Evolutionary conservation across 2,329 filamentous ascomycete genomes (phyloP).

Genomic region (Clarireedia hainanense): DNA sequence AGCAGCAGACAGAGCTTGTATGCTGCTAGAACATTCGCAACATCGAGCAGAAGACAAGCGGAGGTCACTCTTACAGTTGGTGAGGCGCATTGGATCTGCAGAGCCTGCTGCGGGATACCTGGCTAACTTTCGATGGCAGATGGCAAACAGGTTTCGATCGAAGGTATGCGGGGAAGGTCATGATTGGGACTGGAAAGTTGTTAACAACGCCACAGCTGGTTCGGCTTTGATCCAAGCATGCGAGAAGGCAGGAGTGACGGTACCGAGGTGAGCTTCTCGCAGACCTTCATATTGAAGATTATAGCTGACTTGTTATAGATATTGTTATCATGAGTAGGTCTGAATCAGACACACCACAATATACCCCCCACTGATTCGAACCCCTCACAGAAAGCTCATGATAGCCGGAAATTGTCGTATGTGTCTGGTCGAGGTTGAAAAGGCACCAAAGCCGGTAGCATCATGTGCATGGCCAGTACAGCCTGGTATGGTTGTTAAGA

Average conservation of each 20-base stretch:
- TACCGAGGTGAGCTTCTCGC: constrained; percentile 61
- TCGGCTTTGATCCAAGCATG: constrained; percentile 98
- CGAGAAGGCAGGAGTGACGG: constrained; percentile 87
- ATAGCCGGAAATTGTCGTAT: constrained; percentile 99
- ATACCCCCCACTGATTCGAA: constrained; percentile 18
- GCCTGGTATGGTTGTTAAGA: constrained; percentile 98
- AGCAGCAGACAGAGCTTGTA: constrained; percentile 49
- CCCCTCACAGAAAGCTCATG: constrained; percentile 71
- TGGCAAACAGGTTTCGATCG: constrained; percentile 96
- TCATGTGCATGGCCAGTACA: constrained; percentile 99
- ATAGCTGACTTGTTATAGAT: constrained; percentile 48
- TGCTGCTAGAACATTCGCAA: constrained; percentile 73
- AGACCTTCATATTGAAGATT: background rate
- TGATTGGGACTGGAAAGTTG: constrained; percentile 21
- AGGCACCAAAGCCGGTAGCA: constrained; percentile 91
- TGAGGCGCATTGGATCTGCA: constrained; percentile 39
- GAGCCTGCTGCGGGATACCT: constrained; percentile 15
- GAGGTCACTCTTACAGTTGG: constrained; percentile 97
- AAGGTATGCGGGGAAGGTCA: constrained; percentile 53
- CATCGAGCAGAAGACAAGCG: constrained; percentile 68
- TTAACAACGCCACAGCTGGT: constrained; percentile 59
- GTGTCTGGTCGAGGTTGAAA: constrained; percentile 97
- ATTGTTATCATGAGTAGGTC: constrained; percentile 94
- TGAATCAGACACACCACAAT: background rate
- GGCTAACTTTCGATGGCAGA: constrained; percentile 45